These are phyloP conservation scores for Lachnellula arida DNA, from an alignment of 2,329 filamentous ascomycete species.

Conservation along the genomic window DNA sequence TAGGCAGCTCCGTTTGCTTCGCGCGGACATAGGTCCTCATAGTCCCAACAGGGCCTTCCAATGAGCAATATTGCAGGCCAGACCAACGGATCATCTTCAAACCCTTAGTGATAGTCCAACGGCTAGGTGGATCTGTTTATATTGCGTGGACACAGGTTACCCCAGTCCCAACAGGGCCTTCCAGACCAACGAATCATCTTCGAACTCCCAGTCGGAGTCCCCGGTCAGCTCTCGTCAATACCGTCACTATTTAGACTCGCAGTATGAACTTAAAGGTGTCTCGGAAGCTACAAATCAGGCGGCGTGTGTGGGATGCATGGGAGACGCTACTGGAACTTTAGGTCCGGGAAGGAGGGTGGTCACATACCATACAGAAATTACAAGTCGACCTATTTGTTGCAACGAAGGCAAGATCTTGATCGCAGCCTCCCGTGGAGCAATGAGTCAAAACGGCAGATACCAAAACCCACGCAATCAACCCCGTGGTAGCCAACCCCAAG, in stretches of 20 bases:
- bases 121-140: no score
- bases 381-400: no score
- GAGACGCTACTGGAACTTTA: no score
- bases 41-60: slow-evolving; percentile 45
- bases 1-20: slow-evolving; percentile 29
- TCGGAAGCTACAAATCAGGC: no score
- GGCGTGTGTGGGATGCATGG: no score
- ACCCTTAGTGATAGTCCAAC: no score
- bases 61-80: slow-evolving; percentile 24
- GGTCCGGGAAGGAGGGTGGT: no score
- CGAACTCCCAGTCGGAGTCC: slow-evolving; percentile 35
- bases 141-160: slow-evolving; percentile 23
- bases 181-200: slow-evolving; percentile 33
- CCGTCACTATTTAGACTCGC: slow-evolving; percentile 56
- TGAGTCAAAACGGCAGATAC: slow-evolving; percentile 18
- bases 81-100: slow-evolving; percentile 32
- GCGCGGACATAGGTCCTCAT: slow-evolving; percentile 23
- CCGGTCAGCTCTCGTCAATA: slow-evolving; percentile 46
- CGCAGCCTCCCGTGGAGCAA: slow-evolving; percentile 38
- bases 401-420: slow-evolving; percentile 55
- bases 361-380: no score
- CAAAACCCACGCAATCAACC: slow-evolving; percentile 12
- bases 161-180: slow-evolving; percentile 45
- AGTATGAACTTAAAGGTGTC: slow-evolving; percentile 21
- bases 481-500: slow-evolving; percentile 17